Evolutionary conservation across 108 stramenopile species (phyloP).

Genomic region (Skeletonema grethae): DNA sequence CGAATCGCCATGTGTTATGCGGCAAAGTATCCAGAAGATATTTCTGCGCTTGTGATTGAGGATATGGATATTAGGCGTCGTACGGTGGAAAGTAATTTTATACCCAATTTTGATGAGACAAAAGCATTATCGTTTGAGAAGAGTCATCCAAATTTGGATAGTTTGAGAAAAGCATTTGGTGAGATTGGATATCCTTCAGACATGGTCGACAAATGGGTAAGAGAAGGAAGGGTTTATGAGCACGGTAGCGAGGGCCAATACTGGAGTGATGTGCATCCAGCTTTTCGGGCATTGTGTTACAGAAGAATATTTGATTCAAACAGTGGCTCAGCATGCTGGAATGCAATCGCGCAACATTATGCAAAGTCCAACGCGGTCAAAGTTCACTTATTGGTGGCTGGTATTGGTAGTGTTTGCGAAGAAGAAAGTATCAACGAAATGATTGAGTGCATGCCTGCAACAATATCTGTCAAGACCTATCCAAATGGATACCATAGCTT

Average conservation of each 20-base stretch:
- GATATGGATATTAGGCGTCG: constrained; percentile 51
- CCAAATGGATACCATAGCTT: not conserved
- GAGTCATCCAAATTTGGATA: constrained; percentile 12
- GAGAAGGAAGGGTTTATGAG: constrained; percentile 34
- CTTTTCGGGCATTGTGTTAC: constrained; percentile 44
- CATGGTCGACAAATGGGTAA: constrained; percentile 37
- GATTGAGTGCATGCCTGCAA: constrained; percentile 14
- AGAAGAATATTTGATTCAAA: constrained; percentile 28
- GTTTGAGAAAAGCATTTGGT: constrained; percentile 10
- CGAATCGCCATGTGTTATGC: constrained; percentile 47
- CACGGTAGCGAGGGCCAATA: not conserved
- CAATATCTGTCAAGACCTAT: not conserved
- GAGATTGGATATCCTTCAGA: constrained; percentile 25
- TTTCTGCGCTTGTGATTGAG: constrained; percentile 48
- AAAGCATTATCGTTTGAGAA: not conserved
- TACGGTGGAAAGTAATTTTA: constrained; percentile 5
- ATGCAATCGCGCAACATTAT: constrained; percentile 16
- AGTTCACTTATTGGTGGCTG: constrained; percentile 35
- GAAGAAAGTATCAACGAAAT: constrained; percentile 34
- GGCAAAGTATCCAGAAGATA: constrained; percentile 21
- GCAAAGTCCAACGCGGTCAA: not conserved
- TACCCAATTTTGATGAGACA: constrained; percentile 9
- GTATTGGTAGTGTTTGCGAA: constrained; percentile 39
- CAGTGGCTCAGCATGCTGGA: constrained; percentile 26
- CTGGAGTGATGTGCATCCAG: constrained; percentile 52